Evolutionary conservation across 2,329 filamentous ascomycete genomes (phyloP), one percentile per base, ranked within the genome.

Genomic region (Microdochium trichocladiopsis): DNA sequence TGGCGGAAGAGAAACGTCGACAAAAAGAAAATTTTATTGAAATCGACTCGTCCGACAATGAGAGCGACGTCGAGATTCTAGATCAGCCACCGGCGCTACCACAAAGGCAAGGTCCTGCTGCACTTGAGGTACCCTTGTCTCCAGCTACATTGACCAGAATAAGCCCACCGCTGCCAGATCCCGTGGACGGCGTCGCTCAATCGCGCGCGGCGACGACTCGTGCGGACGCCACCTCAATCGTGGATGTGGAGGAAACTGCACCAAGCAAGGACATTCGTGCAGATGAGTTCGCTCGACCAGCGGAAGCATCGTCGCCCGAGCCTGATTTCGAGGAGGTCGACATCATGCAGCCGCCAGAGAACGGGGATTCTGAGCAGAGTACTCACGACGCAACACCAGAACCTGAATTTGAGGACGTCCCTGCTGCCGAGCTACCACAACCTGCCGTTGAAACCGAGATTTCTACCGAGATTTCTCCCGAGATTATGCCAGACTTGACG

Each of bases 41-140:
- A 54, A 80, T 90, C 36, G 78, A 80, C 25, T 86, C 83, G 2
- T 82, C 80, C 2, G 79, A 83, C 47, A 76, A 74, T 33, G 78
- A 76, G 16, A 78, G 73, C 53, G 82, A 83, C 58, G 59, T 86
- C 23, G 75, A 85, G 60, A 71, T 86, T 28, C 58, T 86, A 10
- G 79, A 84, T 37, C 71, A 68, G 1, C 70, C 72, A 2, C 70
- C 70, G 1, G 63, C 58, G 2, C 16, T 45, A 10, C n/a, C 5
- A 8, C 41, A 18, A 12, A 45, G 67, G 50, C 61, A 58, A 37
- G 18, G 36, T 14, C 8, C 43, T 22, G 22, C 37, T 9, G 10
- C 48, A 53, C 23, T 53, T 53, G 55, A 48, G 52, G 60, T 60
- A 23, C 23, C 37, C 21, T 6, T 37, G 23, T 61, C 60, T 16